Evolutionary conservation across 139 green algal species (phyloP).

Genomic region (Tetradesmus obliquus): DNA sequence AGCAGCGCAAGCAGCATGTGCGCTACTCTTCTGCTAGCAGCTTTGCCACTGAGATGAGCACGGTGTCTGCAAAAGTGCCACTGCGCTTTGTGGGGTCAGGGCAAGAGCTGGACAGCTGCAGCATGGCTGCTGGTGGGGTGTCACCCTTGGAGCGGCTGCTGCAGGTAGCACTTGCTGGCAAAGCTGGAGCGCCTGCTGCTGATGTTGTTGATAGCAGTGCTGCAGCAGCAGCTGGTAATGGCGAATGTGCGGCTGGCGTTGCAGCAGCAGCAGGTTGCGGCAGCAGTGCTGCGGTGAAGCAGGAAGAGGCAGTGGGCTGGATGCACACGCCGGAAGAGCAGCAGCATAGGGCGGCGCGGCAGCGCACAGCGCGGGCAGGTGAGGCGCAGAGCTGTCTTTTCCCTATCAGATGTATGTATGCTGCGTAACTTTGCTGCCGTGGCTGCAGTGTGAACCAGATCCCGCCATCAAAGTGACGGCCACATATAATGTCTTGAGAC

Average conservation of each 20-base stretch:
- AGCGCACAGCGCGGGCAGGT: neutral
- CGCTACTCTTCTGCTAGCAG: neutral
- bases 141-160: slow-evolving; percentile 18
- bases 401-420: too few species aligned
- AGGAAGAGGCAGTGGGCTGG: neutral
- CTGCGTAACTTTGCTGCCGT: too few species aligned
- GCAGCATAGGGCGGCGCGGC: neutral
- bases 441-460: too few species aligned
- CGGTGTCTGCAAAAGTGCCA: neutral
- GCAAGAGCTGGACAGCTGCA: neutral
- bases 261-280: neutral
- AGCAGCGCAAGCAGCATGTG: neutral
- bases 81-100: neutral
- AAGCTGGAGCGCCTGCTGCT: neutral
- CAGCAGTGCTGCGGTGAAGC: neutral
- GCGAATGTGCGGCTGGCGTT: neutral
- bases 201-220: neutral
- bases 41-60: slow-evolving; percentile 16
- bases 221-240: neutral
- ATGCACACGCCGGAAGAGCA: slow-evolving; percentile 28
- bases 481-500: too few species aligned
- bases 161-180: slow-evolving; percentile 6
- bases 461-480: too few species aligned
- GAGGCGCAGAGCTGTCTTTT: neutral
- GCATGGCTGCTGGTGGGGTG: neutral